phyloP scores from a whole-genome alignment of 2,329 filamentous ascomycete genomes.

The Colletotrichum spaethianum region DNA sequence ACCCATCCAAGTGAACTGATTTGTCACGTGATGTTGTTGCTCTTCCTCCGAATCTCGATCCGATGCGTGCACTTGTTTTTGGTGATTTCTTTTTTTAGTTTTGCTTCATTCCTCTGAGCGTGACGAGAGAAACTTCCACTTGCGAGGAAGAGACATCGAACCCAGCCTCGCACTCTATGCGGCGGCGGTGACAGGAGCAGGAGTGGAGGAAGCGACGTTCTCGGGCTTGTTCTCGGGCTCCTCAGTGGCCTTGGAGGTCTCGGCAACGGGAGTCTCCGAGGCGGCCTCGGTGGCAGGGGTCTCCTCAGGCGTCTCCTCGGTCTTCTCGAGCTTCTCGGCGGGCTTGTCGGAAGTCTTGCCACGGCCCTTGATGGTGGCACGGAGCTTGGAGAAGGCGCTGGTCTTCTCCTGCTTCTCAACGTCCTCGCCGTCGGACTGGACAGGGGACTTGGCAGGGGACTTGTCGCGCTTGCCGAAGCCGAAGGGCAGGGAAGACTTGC shows the following conservation, averaged over 20 bases:
- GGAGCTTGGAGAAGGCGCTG: slow-evolving; percentile 72
- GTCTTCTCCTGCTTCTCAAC: slow-evolving; percentile 70
- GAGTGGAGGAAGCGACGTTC: slow-evolving; percentile 57
- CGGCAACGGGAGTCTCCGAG: slow-evolving; percentile 45
- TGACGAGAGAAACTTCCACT: slow-evolving; percentile 23
- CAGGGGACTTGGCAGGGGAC: slow-evolving; percentile 63
- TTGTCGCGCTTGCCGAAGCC: slow-evolving; percentile 75
- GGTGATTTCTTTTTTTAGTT: slow-evolving; percentile 8
- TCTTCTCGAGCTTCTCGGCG: slow-evolving; percentile 49
- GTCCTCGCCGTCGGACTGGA: slow-evolving; percentile 70
- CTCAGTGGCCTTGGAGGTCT: slow-evolving; percentile 50
- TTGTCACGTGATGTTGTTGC: slow-evolving; percentile 36
- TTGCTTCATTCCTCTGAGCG: slow-evolving; percentile 22
- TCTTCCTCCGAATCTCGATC: slow-evolving; percentile 39
- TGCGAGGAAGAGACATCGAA: slow-evolving; percentile 18
- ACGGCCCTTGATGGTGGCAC: slow-evolving; percentile 67
- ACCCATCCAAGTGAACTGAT: slow-evolving; percentile 42
- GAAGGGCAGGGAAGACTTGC: slow-evolving; percentile 83
- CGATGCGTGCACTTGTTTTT: slow-evolving; percentile 34
- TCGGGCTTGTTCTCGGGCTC: slow-evolving; percentile 60
- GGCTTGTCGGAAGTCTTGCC: slow-evolving; percentile 58
- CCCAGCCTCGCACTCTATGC: slow-evolving; percentile 57
- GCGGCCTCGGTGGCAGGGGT: slow-evolving; percentile 49
- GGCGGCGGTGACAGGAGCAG: slow-evolving; percentile 63
- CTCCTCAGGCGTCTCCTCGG: slow-evolving; percentile 45